phyloP scores from a whole-genome alignment of 2,329 filamentous ascomycete genomes.

The Ilyonectria destructans region DNA sequence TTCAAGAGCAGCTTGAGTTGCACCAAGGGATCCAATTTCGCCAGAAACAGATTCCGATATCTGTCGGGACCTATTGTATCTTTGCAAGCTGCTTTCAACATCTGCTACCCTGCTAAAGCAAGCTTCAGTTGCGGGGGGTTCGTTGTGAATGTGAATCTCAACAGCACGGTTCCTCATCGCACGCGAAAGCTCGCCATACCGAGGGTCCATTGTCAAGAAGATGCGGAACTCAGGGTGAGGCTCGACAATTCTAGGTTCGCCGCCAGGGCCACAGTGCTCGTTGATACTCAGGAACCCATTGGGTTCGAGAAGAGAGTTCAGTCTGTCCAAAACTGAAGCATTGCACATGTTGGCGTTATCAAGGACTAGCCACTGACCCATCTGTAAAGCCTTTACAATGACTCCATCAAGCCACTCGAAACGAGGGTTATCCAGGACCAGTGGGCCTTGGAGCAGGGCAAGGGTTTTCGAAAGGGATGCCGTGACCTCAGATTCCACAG shows the following conservation, averaged over 20 bases:
- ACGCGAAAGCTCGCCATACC: constrained; percentile 92
- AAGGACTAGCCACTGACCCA: constrained; percentile 92
- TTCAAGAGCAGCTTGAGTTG: constrained; percentile 60
- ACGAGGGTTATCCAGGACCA: constrained; percentile 79
- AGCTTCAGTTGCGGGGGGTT: constrained; percentile 52
- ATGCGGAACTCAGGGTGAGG: constrained; percentile 92
- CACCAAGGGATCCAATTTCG: constrained; percentile 43
- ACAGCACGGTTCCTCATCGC: constrained; percentile 97
- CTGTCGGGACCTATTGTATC: constrained; percentile 60
- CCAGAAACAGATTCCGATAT: constrained; percentile 50
- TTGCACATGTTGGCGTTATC: constrained; percentile 99
- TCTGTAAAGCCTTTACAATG: constrained; percentile 87
- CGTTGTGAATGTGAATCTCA: constrained; percentile 83
- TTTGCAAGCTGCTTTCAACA: constrained; percentile 66
- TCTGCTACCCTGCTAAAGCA: constrained; percentile 61
- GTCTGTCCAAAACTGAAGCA: constrained; percentile 91
- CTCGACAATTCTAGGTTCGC: constrained; percentile 83
- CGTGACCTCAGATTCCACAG: constrained; percentile 63
- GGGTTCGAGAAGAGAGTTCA: constrained; percentile 95
- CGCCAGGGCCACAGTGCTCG: constrained; percentile 89
- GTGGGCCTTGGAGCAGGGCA: constrained; percentile 66
- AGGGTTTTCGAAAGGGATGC: constrained; percentile 65
- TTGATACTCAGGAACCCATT: constrained; percentile 92
- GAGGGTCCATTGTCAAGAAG: constrained; percentile 93
- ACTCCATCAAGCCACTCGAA: constrained; percentile 98